phyloP scores from a whole-genome alignment of 164 flowering plant genomes.

The Stephania japonica region DNA sequence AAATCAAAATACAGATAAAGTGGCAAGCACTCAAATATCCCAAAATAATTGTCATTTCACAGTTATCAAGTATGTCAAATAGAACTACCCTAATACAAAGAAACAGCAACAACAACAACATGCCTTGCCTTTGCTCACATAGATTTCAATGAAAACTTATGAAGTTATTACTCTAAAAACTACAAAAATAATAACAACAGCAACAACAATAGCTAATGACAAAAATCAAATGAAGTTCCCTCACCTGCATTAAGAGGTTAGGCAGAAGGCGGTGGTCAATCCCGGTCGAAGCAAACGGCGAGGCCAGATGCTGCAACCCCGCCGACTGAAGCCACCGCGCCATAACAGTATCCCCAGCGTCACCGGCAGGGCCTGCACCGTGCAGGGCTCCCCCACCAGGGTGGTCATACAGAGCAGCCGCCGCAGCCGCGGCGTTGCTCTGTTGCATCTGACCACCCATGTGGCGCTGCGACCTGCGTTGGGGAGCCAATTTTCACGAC shows the following conservation, averaged over 20 bases:
- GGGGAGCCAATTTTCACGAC: conserved; percentile 89
- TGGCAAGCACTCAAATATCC: neutral
- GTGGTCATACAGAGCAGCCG: conserved; percentile 78
- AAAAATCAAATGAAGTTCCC: neutral
- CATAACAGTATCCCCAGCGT: conserved; percentile 95
- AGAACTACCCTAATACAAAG: too few relatives aligned
- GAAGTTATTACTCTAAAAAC: too few relatives aligned
- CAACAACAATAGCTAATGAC: neutral
- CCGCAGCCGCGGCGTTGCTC: conserved; percentile 67
- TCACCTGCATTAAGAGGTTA: conserved; percentile 88
- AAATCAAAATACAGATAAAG: neutral
- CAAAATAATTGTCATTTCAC: neutral
- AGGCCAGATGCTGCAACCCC: conserved; percentile 97
- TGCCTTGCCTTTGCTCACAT: too few relatives aligned
- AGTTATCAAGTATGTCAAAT: too few relatives aligned
- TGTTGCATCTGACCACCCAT: conserved; percentile 99
- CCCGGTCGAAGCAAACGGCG: conserved; percentile 81
- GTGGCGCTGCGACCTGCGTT: conserved; percentile 90
- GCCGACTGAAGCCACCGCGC: conserved; percentile 99
- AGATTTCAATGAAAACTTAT: too few relatives aligned
- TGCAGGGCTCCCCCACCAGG: conserved; percentile 49
- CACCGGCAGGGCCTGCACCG: conserved; percentile 48
- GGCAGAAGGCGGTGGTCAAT: conserved; percentile 77
- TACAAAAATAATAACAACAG: neutral
- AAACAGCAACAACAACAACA: too few relatives aligned